Base-by-base conservation (phyloP, 1,139 yeast species). In the Saccharomyces hybrid region DNA sequence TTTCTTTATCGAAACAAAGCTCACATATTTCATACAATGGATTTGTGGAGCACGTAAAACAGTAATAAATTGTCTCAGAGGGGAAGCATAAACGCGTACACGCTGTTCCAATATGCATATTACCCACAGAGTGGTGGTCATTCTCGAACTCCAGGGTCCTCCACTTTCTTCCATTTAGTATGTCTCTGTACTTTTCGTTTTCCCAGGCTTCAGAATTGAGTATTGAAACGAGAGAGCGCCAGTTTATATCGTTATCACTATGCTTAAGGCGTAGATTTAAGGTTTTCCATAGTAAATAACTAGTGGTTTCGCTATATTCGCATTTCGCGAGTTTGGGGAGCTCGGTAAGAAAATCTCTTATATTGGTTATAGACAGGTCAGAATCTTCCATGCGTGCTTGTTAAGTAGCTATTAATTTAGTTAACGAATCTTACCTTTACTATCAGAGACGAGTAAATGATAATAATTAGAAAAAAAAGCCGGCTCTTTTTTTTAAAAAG, bases 1-100 rank as follows among this genome's bases (percentile, higher is more conserved):
- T 77, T 4, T 81, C 83, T 2, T 83, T 82, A 54, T 83, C 81
- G 70, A 77, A 93, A 67, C 99, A 93, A 60, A 79, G 75, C 7
- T 84, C 79, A 67, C 99, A 93, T 27, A 93, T 62, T 53, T 67
- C 71, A 52, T 67, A 67, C 25, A 66, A 54, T n/a, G 71, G 71
- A 51, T 67, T 66, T 26, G 58, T 61, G 1, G 69, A 64, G 51
- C 71, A 68, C 23, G 70, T 65, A 32, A 67, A 66, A 50, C 71
- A 68, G 52, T 66, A 67, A 52, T 63, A 68, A 2, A 68, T 68
- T 1, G 63, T 64, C 48, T 66, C 69, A 23, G 64, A 57, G 1
- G 68, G 66, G 32, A 56, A 63, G 51, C 68, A 63, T 48, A 60
- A 61, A 46, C 62, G 57, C 32, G 58, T 59, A 53, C 71, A 68